Conservation (phyloP, 768 basidiomycete genomes). For the Lactarius quietus region DNA sequence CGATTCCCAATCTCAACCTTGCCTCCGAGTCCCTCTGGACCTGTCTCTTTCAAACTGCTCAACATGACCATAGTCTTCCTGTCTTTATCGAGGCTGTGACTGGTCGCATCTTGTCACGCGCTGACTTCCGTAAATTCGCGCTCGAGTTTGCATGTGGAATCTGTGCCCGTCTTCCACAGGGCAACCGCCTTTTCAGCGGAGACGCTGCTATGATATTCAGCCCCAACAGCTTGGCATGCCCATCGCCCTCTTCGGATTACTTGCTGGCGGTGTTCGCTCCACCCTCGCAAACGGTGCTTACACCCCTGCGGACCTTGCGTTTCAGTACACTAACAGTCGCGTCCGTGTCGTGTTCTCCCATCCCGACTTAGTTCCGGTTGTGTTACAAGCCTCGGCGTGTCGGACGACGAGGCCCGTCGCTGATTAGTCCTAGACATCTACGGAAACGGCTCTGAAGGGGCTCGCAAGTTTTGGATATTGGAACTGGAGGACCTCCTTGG, state of each 20-base stretch:
- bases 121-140: conserved; percentile 47
- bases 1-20: conserved; percentile 12
- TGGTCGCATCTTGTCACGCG: conserved; percentile 53
- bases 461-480: conserved; percentile 34
- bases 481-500: conserved; percentile 49
- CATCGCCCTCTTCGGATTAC: conserved; percentile 41
- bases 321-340: conserved; percentile 66
- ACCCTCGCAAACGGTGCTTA: conserved; percentile 76
- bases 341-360: conserved; percentile 62
- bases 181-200: conserved; percentile 41
- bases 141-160: conserved; percentile 60
- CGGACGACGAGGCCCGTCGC: conserved; percentile 44
- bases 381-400: conserved; percentile 46
- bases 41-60: conserved; percentile 16
- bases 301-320: conserved; percentile 60
- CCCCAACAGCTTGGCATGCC: conserved; percentile 62
- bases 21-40: conserved; percentile 27
- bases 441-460: conserved; percentile 15
- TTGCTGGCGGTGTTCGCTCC: conserved; percentile 64
- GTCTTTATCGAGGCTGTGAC: conserved; percentile 68
- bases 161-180: conserved; percentile 31
- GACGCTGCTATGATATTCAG: conserved; percentile 65
- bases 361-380: conserved; percentile 56
- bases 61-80: conserved; percentile 28
- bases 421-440: conserved; percentile 48